Percentiles rank a stretch among this genome's conserved stretches.
phyloP scores from a whole-genome alignment of 1,284 basidiomycete species.

The Xerocomus minutiporus region DNA sequence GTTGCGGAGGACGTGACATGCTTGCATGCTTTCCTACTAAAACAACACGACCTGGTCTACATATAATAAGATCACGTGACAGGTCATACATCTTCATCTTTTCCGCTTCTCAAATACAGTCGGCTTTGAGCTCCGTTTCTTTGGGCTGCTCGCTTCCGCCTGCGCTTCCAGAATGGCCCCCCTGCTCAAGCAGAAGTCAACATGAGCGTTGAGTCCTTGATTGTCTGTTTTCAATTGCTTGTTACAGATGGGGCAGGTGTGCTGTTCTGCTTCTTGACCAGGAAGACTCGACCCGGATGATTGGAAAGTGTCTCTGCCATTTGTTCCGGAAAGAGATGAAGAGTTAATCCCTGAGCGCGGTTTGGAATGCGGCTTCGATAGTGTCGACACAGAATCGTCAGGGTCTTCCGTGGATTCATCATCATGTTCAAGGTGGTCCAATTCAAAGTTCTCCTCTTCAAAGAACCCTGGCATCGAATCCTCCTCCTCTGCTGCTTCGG shows the following conservation, averaged over 20 bases:
- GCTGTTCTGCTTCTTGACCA: constrained; percentile 10
- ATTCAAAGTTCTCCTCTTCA: constrained; percentile 40
- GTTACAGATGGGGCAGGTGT: constrained; percentile 62
- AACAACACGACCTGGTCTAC: neutral
- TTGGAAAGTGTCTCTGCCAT: neutral
- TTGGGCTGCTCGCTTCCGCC: constrained; percentile 32
- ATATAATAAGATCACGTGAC: constrained; percentile 23
- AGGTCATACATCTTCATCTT: neutral
- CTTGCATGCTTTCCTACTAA: constrained; percentile 22
- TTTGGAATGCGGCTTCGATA: constrained; percentile 13
- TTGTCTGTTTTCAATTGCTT: constrained; percentile 59
- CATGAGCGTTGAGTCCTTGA: constrained; percentile 62
- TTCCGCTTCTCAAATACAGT: constrained; percentile 15
- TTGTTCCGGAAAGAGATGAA: neutral
- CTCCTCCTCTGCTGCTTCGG: constrained; percentile 33
- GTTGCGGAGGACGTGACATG: constrained; percentile 26
- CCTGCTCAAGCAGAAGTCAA: constrained; percentile 75
- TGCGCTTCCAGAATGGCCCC: constrained; percentile 67
- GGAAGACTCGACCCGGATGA: constrained; percentile 6
- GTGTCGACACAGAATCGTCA: constrained; percentile 2
- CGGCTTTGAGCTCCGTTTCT: constrained; percentile 14
- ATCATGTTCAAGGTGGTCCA: constrained; percentile 15
- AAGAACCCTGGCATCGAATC: constrained; percentile 53
- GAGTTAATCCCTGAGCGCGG: constrained; percentile 7
- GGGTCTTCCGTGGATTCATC: constrained; percentile 19